A percentile compares a stretch with the other conserved stretches of the same genome.
Conservation (phyloP, 164 flowering plant genomes). For the Dillenia turbinata region DNA sequence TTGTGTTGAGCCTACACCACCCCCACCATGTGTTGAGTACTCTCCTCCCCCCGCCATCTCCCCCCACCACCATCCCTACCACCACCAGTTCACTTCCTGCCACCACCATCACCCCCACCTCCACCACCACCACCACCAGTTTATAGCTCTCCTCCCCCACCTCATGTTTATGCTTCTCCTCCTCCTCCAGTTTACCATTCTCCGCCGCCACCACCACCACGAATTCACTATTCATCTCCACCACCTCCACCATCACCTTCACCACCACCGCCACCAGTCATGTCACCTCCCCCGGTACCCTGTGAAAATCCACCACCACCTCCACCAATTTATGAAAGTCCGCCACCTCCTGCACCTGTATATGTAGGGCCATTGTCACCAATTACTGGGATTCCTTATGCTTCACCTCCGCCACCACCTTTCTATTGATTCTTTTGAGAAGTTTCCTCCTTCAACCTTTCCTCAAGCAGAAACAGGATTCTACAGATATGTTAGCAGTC, state of each 20-base stretch:
- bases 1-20: conserved; percentile 25
- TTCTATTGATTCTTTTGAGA: conserved; percentile 79
- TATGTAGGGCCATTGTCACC: conserved; percentile 78
- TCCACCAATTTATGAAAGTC: conserved; percentile 6
- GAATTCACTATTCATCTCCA: conserved; percentile 1
- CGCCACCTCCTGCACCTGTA: conserved; percentile 44
- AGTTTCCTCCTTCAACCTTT: conserved; percentile 36
- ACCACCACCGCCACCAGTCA: conserved; percentile 14
- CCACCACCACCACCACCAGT: conserved; percentile 17
- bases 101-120: conserved; percentile 8
- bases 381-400: conserved; percentile 51
- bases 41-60: conserved; percentile 33
- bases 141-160: conserved; percentile 15
- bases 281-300: conserved; percentile 2
- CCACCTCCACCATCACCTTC: conserved; percentile 13
- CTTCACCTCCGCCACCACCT: conserved; percentile 75
- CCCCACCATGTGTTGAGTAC: conserved; percentile 31
- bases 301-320: conserved; percentile 33
- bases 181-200: conserved; percentile 6
- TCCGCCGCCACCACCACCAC: conserved; percentile 17
- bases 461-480: conserved; percentile 7
- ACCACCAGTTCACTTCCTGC: conserved; percentile 7
- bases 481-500: conserved; percentile 10
- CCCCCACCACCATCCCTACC: conserved; percentile 17
- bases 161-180: conserved; percentile 7